Evolutionary conservation across 2,329 filamentous ascomycete genomes (phyloP).

Genomic region (Fusarium beomiforme): DNA sequence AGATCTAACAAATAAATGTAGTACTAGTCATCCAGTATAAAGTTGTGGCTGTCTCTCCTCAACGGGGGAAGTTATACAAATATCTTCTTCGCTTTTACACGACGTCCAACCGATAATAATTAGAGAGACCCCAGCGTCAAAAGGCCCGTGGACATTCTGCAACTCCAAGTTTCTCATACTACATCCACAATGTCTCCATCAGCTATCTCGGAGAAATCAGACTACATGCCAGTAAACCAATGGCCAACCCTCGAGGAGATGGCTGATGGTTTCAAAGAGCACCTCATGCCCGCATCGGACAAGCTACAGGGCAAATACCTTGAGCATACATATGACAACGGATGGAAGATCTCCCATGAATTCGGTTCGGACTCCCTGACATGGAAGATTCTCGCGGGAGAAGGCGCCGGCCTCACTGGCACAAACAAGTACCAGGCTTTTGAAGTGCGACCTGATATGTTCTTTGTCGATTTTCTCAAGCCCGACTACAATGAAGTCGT

Average conservation of each 20-base stretch:
- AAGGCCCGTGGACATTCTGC: neutral
- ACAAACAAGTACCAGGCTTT: slow-evolving; percentile 13
- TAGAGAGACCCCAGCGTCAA: rapidly evolving
- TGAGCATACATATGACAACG: slow-evolving; percentile 15
- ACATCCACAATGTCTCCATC: neutral
- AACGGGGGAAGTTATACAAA: rapidly evolving
- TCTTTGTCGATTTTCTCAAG: slow-evolving; percentile 29
- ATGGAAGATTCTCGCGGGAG: slow-evolving; percentile 12
- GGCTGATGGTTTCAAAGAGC: slow-evolving; percentile 11
- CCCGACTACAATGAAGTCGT: slow-evolving; percentile 17
- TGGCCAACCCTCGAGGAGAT: slow-evolving; percentile 25
- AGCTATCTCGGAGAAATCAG: neutral
- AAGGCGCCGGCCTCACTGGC: neutral
- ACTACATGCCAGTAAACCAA: neutral
- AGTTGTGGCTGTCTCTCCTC: rapidly evolving
- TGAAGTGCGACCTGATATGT: slow-evolving; percentile 17
- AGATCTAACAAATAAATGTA: neutral
- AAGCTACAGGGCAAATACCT: slow-evolving; percentile 1
- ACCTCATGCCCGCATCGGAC: slow-evolving; percentile 9
- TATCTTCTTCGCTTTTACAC: rapidly evolving
- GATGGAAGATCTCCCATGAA: slow-evolving; percentile 6
- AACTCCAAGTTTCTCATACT: rapidly evolving
- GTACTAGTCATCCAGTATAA: neutral
- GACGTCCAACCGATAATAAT: rapidly evolving
- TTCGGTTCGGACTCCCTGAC: neutral